These are phyloP conservation scores for Peronospora tabacina DNA, from an alignment of 352 stramenopile genomes.

Conservation along the genomic window DNA sequence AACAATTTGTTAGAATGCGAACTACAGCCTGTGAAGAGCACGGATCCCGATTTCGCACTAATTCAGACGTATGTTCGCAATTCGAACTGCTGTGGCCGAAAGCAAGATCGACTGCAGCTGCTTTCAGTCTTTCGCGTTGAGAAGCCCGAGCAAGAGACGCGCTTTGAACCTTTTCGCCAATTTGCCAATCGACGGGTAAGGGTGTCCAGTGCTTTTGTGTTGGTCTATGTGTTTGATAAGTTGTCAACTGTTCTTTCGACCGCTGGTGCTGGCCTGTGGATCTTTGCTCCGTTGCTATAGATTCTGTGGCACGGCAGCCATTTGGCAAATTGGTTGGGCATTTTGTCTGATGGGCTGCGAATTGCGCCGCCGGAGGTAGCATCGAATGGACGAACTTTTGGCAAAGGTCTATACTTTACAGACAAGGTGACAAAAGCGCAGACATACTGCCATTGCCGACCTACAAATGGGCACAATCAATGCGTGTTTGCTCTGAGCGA, in stretches of 20 bases:
- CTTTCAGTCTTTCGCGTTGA: constrained; percentile 56
- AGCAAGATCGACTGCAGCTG: constrained; percentile 45
- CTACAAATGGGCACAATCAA: constrained; percentile 36
- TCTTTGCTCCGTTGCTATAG: constrained; percentile 28
- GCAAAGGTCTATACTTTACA: constrained; percentile 84
- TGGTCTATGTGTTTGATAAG: constrained; percentile 10
- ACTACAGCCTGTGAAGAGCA: constrained; percentile 36
- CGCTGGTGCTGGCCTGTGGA: constrained; percentile 18
- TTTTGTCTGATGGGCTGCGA: constrained; percentile 68
- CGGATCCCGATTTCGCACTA: constrained; percentile 41
- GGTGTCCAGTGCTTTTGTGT: constrained; percentile 13
- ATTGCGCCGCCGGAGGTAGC: constrained; percentile 74
- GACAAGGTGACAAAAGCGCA: constrained; percentile 77
- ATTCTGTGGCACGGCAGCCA: constrained; percentile 86
- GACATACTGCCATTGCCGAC: constrained; percentile 50
- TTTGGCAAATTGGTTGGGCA: constrained; percentile 77
- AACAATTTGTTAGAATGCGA: constrained; percentile 47
- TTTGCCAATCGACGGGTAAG: constrained; percentile 49
- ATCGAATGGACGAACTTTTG: constrained; percentile 70
- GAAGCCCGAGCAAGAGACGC: constrained; percentile 39
- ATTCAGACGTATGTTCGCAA: constrained; percentile 66
- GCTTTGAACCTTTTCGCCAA: constrained; percentile 42
- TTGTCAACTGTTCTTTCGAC: constrained; percentile 7
- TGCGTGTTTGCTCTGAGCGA: constrained; percentile 57
- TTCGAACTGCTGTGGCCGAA: constrained; percentile 57